Conservation (phyloP, 768 basidiomycete genomes). For the Lactifluus rugatus region DNA sequence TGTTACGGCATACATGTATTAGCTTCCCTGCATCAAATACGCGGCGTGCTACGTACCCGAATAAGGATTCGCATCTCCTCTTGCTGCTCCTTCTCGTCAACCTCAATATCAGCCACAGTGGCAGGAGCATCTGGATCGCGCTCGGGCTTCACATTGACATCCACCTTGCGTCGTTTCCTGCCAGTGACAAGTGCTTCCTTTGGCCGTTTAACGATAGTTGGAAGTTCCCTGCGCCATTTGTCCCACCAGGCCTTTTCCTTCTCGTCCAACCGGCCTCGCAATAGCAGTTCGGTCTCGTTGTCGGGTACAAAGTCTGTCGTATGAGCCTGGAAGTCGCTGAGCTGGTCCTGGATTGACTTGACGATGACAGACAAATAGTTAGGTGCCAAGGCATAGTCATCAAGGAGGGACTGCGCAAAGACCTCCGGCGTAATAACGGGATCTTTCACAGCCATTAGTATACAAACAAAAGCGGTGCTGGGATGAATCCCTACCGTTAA, state of each 20-base stretch:
- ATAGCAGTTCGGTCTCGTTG: constrained; percentile 32
- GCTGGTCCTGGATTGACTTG: constrained; percentile 80
- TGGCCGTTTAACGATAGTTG: constrained; percentile 27
- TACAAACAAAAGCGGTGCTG: not conserved
- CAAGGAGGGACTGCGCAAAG: constrained; percentile 84
- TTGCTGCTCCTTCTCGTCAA: constrained; percentile 53
- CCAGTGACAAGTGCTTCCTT: constrained; percentile 11
- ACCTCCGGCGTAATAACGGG: constrained; percentile 80
- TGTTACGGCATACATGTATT: constrained; percentile 26
- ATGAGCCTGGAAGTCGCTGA: constrained; percentile 70
- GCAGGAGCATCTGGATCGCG: constrained; percentile 27
- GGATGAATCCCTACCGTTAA: constrained; percentile 58
- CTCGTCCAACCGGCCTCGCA: constrained; percentile 40
- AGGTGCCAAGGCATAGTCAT: constrained; percentile 74
- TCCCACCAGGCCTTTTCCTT: constrained; percentile 57
- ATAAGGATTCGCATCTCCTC: constrained; percentile 91
- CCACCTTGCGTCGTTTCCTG: constrained; percentile 20
- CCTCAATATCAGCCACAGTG: constrained; percentile 49
- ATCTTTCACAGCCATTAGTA: constrained; percentile 39
- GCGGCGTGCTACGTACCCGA: constrained; percentile 48
- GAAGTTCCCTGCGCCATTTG: constrained; percentile 52
- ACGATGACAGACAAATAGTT: constrained; percentile 59
- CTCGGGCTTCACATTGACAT: constrained; percentile 18
- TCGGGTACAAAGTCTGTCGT: constrained; percentile 35
- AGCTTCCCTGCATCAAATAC: not conserved